Percentiles rank a stretch among this genome's conserved stretches.
Evolutionary conservation across 2,329 filamentous ascomycete species (phyloP).

Genomic region (Fusarium miscanthi): DNA sequence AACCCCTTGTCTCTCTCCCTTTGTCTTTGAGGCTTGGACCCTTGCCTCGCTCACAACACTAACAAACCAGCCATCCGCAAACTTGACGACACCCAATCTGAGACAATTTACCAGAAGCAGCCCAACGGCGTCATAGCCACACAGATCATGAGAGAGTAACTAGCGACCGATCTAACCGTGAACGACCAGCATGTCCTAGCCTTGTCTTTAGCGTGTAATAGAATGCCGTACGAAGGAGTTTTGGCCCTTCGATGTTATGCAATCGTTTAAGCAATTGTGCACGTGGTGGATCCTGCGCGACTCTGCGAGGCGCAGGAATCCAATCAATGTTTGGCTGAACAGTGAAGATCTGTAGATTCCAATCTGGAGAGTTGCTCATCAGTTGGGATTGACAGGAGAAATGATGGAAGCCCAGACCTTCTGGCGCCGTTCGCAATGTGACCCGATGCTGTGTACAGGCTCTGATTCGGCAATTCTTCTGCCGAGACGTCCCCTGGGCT

Average conservation of each 20-base stretch:
- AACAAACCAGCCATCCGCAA: conserved; percentile 30
- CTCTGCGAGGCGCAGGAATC: conserved; percentile 29
- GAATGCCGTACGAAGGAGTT: conserved; percentile 29
- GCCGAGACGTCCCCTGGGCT: conserved; percentile 4
- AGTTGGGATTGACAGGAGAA: conserved; percentile 36
- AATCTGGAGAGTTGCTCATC: conserved; percentile 28
- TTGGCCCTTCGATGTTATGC: conserved; percentile 26
- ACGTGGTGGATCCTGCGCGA: conserved; percentile 29
- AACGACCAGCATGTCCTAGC: conserved; percentile 7
- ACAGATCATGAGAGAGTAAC: neutral
- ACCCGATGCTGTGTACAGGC: neutral
- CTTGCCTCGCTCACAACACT: conserved; percentile 26
- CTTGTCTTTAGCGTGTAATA: conserved; percentile 5
- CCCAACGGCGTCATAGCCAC: conserved; percentile 26
- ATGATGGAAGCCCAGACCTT: conserved; percentile 36
- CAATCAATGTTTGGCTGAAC: conserved; percentile 31
- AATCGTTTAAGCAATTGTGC: conserved; percentile 11
- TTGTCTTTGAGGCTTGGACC: conserved; percentile 22
- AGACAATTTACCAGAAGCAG: conserved; percentile 32
- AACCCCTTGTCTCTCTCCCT: conserved; percentile 29
- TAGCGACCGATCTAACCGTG: conserved; percentile 18
- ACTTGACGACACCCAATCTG: conserved; percentile 24
- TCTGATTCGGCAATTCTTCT: conserved; percentile 14
- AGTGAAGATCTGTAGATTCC: conserved; percentile 39
- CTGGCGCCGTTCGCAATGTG: conserved; percentile 29